Percentiles rank a stretch among this genome's conserved stretches.
These are phyloP conservation scores for Guadua angustifolia DNA, from an alignment of 176 grass and related monocot genomes.

Conservation along the genomic window DNA sequence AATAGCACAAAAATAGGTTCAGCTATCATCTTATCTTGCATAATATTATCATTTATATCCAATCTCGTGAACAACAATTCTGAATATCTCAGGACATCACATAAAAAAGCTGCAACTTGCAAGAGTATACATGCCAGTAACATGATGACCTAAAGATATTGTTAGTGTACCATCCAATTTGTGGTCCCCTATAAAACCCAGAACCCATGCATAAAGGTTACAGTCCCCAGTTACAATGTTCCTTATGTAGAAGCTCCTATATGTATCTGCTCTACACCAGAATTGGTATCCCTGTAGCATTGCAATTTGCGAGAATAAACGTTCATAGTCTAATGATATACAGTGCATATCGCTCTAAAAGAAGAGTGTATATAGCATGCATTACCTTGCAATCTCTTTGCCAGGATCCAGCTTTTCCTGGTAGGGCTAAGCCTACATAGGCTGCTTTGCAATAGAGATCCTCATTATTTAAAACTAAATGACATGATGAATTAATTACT, in stretches of 20 bases:
- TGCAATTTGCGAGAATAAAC: constrained; percentile 2
- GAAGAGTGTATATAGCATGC: neutral
- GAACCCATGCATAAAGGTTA: constrained; percentile 83
- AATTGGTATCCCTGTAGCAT: constrained; percentile 79
- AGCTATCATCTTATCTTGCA: too few species aligned
- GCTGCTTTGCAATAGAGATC: constrained; percentile 66
- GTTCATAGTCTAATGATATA: neutral
- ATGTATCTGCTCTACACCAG: constrained; percentile 72
- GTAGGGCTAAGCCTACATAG: constrained; percentile 84
- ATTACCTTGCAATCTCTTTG: constrained; percentile 97
- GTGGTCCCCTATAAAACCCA: constrained; percentile 89
- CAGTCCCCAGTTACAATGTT: constrained; percentile 71
- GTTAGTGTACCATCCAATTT: constrained; percentile 60
- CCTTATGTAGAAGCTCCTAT: constrained; percentile 73
- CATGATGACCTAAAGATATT: constrained; percentile 60
- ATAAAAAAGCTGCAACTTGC: constrained; percentile 10
- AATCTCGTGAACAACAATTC: constrained; percentile 44
- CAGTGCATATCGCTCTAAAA: neutral
- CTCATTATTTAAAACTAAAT: constrained; percentile 61
- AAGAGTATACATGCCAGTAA: constrained; percentile 14
- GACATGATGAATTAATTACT: constrained; percentile 23
- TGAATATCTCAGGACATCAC: constrained; percentile 22
- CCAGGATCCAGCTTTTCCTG: constrained; percentile 90
- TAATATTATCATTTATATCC: too few species aligned
- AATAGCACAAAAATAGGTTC: too few species aligned